These are phyloP conservation scores for Westerdykella ornata DNA, from an alignment of 2,329 filamentous ascomycete genomes.

Conservation along the genomic window DNA sequence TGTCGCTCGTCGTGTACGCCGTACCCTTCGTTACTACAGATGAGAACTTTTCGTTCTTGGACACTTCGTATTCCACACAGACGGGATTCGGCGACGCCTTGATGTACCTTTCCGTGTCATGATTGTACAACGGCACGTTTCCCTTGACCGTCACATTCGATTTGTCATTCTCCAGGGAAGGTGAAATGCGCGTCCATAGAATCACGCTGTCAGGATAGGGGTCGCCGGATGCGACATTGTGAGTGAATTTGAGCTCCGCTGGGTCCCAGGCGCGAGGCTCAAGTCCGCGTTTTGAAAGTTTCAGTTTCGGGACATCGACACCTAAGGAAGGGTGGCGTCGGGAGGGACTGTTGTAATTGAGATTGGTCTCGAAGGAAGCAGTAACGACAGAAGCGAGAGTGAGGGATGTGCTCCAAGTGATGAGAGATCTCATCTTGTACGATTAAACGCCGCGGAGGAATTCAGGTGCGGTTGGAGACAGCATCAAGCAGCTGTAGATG, in stretches of 20 bases:
- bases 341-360: slow-evolving; percentile 64
- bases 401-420: not conserved
- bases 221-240: slow-evolving; percentile 45
- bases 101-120: slow-evolving; percentile 47
- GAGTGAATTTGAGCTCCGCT: slow-evolving; percentile 55
- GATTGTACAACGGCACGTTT: slow-evolving; percentile 45
- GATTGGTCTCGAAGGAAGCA: slow-evolving; percentile 40
- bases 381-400: slow-evolving; percentile 10
- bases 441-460: no score
- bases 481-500: no score
- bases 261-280: slow-evolving; percentile 35
- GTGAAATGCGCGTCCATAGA: slow-evolving; percentile 38
- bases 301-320: slow-evolving; percentile 52
- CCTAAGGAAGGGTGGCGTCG: slow-evolving; percentile 57
- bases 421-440: no score
- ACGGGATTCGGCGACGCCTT: slow-evolving; percentile 53
- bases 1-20: slow-evolving; percentile 63
- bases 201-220: slow-evolving; percentile 38
- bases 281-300: slow-evolving; percentile 51
- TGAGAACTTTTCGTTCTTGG: slow-evolving; percentile 42
- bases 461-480: no score
- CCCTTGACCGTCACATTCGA: slow-evolving; percentile 49
- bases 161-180: slow-evolving; percentile 23
- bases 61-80: slow-evolving; percentile 59
- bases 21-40: slow-evolving; percentile 49